A percentile compares a stretch with the other conserved stretches of the same genome.
Evolutionary conservation across 2,329 filamentous ascomycete species (phyloP).

Genomic region (Basipetospora chlamydospora): DNA sequence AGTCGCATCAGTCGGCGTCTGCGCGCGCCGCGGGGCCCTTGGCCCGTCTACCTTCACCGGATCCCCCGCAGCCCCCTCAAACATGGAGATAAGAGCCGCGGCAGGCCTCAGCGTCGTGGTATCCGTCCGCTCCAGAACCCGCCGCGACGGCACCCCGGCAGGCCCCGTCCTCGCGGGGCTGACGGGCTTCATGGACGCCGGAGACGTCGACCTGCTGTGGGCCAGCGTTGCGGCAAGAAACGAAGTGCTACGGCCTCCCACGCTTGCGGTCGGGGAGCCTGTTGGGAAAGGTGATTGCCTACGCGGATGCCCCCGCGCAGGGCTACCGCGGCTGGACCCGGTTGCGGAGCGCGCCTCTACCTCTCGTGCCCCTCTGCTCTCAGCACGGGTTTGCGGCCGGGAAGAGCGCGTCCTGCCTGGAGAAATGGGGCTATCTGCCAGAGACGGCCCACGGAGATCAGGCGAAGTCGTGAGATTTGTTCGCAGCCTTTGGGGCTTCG

Average conservation of each 20-base stretch:
- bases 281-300: neutral
- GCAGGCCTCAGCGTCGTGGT: slow-evolving; percentile 46
- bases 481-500: neutral
- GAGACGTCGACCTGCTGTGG: slow-evolving; percentile 2
- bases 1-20: slow-evolving; percentile 18
- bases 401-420: too few species aligned
- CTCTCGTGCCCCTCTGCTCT: too few species aligned
- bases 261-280: neutral
- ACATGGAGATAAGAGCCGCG: slow-evolving; percentile 51
- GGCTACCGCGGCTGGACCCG: neutral
- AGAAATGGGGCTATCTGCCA: neutral
- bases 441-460: neutral
- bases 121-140: slow-evolving; percentile 23
- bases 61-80: slow-evolving; percentile 35
- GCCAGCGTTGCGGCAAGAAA: neutral
- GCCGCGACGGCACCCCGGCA: neutral
- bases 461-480: too few species aligned
- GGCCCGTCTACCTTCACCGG: slow-evolving; percentile 19
- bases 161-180: neutral
- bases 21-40: too few species aligned
- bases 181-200: slow-evolving; percentile 11
- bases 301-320: neutral
- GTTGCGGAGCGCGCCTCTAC: too few species aligned
- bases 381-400: too few species aligned
- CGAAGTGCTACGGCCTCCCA: neutral